phyloP scores from a whole-genome alignment of 2,329 filamentous ascomycete species.

The Colletotrichum tropicicola region DNA sequence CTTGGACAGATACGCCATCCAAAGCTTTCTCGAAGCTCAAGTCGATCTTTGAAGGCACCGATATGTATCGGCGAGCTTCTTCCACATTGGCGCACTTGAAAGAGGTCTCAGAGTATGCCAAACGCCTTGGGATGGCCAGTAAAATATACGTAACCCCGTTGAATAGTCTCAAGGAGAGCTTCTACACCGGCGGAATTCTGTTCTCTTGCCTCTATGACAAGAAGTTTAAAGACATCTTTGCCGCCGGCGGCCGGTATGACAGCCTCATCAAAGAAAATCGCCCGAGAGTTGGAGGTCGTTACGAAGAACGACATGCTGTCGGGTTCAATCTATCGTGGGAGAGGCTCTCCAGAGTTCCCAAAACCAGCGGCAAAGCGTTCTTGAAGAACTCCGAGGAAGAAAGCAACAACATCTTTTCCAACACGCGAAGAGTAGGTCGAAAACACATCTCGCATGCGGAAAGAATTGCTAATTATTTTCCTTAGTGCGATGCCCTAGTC shows the following conservation, averaged over 20 bases:
- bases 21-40: conserved; percentile 69
- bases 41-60: conserved; percentile 67
- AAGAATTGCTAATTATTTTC: background rate
- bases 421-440: conserved; percentile 11
- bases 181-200: conserved; percentile 85
- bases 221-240: conserved; percentile 86
- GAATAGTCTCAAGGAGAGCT: conserved; percentile 89
- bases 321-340: conserved; percentile 95
- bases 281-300: conserved; percentile 70
- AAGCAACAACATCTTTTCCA: conserved; percentile 62
- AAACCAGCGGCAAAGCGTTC: conserved; percentile 63
- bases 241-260: conserved; percentile 94
- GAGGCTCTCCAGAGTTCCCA: conserved; percentile 74
- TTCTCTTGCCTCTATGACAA: conserved; percentile 92
- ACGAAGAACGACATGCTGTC: conserved; percentile 80
- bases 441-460: accelerated
- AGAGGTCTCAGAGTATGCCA: conserved; percentile 79
- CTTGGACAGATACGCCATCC: conserved; percentile 57
- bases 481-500: conserved; percentile 85
- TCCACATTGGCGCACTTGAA: conserved; percentile 82
- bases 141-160: conserved; percentile 88
- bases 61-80: conserved; percentile 78
- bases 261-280: conserved; percentile 85
- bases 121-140: conserved; percentile 76
- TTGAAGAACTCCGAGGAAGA: conserved; percentile 78